Evolutionary conservation across 2,329 filamentous ascomycete species (phyloP).

Genomic region (Colletotrichum sojae): DNA sequence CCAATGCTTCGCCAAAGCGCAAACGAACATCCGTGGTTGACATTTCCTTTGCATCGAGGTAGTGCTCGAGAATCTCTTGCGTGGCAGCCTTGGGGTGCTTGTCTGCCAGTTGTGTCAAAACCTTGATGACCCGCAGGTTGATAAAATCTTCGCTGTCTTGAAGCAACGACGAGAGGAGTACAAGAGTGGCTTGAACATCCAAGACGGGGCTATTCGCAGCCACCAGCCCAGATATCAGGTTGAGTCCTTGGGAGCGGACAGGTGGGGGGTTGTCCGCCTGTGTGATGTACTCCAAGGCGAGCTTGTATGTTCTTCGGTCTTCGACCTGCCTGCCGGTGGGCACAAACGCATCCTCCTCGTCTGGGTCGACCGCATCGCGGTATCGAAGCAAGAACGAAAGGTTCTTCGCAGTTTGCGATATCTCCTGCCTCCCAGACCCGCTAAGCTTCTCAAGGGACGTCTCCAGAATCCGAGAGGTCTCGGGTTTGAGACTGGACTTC

Average conservation of each 20-base stretch:
- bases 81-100: slow-evolving; percentile 74
- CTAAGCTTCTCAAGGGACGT: slow-evolving; percentile 62
- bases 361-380: slow-evolving; percentile 66
- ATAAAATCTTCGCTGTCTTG: slow-evolving; percentile 80
- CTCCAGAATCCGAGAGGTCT: slow-evolving; percentile 62
- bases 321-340: slow-evolving; percentile 67
- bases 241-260: slow-evolving; percentile 76
- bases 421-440: slow-evolving; percentile 54
- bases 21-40: slow-evolving; percentile 73
- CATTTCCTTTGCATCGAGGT: slow-evolving; percentile 75
- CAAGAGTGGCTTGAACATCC: slow-evolving; percentile 75
- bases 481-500: slow-evolving; percentile 59
- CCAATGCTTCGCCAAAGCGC: slow-evolving; percentile 77
- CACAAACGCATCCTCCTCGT: slow-evolving; percentile 52
- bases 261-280: slow-evolving; percentile 74
- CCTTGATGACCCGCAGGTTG: slow-evolving; percentile 76
- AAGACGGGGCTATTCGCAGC: slow-evolving; percentile 68
- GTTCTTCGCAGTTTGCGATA: slow-evolving; percentile 69
- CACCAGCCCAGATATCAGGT: slow-evolving; percentile 72
- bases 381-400: slow-evolving; percentile 69
- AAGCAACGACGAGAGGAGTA: slow-evolving; percentile 75
- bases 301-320: slow-evolving; percentile 72
- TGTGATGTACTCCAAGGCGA: slow-evolving; percentile 76
- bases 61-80: slow-evolving; percentile 75
- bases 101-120: slow-evolving; percentile 73